Evolutionary conservation across 208 protist genomes (phyloP), one percentile per base, ranked within the genome.

Genomic region (Leishmania amazonensis): DNA sequence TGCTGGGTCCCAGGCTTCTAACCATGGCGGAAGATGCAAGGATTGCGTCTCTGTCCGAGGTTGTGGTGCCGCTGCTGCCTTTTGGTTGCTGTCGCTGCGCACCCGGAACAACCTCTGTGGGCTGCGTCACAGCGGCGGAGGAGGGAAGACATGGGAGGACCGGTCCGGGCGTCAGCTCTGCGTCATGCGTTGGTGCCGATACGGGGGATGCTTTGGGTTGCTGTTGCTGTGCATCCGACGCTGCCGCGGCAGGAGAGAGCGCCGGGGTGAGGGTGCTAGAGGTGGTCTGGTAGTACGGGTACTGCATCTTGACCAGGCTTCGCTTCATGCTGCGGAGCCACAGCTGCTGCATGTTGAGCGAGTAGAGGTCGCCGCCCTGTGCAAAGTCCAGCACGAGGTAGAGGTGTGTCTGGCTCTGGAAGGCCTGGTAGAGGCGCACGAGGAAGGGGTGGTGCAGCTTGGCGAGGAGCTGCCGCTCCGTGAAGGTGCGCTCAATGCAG

Each of bases 341-440:
- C 42, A 91, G 82, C 76, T 91, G 93, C 57, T 89, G 85, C 71
- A 84, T 58, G 31, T 90, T 85, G 73, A 96, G 91, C 80, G 91
- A 91, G 75, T 91, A 97, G 40, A 97, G 83, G 78, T 97, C 94
- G 17, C 94, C 94, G 71, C 94, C 94, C 51, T 95, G 91, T 19
- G 93, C 94, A 75, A 97, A 95, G 73, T 97, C 90, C 7, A 97
- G 83, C 24, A 97, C 88, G 31, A 97, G 86, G 83, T 97, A 97
- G 11, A 97, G 83, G 80, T 96, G 89, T 64, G 90, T 90, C 42
- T 86, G 86, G 57, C 91, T 96, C 87, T 97, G 94, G 80, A 97
- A 96, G 75, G 94, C 93, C 74, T 92, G 90, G 75, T 96, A 89
- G 6, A 97, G 86, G 21, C 81, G 85, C 28, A 97, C 92, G 9